Percentiles rank a stretch among this genome's conserved stretches.
Conservation (phyloP, 106 monocot species). For the Dendrobium officinale region DNA sequence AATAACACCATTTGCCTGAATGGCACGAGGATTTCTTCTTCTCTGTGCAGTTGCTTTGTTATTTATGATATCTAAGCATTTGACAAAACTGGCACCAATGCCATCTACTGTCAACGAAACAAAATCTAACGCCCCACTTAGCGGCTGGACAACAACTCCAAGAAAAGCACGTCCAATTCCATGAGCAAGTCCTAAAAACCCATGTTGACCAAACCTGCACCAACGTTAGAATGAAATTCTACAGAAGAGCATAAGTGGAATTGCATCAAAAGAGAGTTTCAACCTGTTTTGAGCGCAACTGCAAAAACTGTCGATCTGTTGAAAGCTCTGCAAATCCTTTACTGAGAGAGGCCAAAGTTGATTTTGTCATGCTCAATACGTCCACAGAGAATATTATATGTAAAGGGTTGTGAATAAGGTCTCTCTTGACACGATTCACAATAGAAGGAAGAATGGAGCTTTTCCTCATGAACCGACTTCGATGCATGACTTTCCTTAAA, state of each 20-base stretch:
- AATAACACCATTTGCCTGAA: slow-evolving; percentile 73
- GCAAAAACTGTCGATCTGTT: slow-evolving; percentile 90
- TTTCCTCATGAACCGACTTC: slow-evolving; percentile 67
- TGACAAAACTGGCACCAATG: slow-evolving; percentile 74
- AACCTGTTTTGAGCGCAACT: slow-evolving; percentile 88
- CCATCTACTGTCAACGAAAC: slow-evolving; percentile 95
- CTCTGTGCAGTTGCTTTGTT: slow-evolving; percentile 59
- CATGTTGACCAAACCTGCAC: slow-evolving; percentile 85
- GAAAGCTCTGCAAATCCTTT: slow-evolving; percentile 99
- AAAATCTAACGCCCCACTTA: slow-evolving; percentile 94
- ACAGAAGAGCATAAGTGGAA: background rate
- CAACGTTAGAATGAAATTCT: background rate
- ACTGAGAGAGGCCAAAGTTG: slow-evolving; percentile 92
- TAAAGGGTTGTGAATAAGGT: slow-evolving; percentile 95
- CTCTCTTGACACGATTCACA: slow-evolving; percentile 75
- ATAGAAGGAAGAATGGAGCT: slow-evolving; percentile 80
- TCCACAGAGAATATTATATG: slow-evolving; percentile 95
- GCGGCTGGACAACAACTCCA: slow-evolving; percentile 91
- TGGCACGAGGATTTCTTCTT: slow-evolving; percentile 84
- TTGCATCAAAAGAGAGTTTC: background rate
- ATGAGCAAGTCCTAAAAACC: slow-evolving; percentile 76
- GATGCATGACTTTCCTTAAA: slow-evolving; percentile 86
- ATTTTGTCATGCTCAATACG: slow-evolving; percentile 97
- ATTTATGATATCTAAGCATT: slow-evolving; percentile 76
- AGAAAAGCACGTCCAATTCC: slow-evolving; percentile 85